Evolutionary conservation across 2,329 filamentous ascomycete genomes (phyloP).

Genomic region (Paramyrothecium sp.): DNA sequence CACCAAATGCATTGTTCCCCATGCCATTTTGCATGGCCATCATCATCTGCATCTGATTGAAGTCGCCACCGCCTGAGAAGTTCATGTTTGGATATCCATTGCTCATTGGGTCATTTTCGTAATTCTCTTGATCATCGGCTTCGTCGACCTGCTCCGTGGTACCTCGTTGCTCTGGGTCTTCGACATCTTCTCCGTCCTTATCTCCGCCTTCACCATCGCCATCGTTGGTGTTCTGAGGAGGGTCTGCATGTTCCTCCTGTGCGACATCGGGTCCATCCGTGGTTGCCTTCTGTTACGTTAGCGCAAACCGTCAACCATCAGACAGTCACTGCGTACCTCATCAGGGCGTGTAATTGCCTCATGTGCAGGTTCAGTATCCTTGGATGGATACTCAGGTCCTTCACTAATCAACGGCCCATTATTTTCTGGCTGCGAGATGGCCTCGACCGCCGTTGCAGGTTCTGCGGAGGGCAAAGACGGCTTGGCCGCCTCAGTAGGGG

Average conservation of each 20-base stretch:
- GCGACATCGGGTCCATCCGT: neutral
- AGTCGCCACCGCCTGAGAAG: conserved; percentile 60
- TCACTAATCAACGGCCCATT: neutral
- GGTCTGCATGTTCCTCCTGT: conserved; percentile 5
- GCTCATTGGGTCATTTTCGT: conserved; percentile 37
- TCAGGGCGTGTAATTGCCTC: conserved; percentile 11
- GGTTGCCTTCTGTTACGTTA: conserved; percentile 1
- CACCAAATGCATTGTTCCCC: conserved; percentile 52
- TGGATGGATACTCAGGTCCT: too few species aligned
- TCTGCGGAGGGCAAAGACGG: conserved; percentile 26
- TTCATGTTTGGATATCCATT: conserved; percentile 57
- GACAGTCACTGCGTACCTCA: neutral
- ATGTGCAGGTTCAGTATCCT: conserved; percentile 6
- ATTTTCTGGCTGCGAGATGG: conserved; percentile 12
- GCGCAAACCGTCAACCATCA: neutral
- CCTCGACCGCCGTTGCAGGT: conserved; percentile 10
- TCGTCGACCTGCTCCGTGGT: conserved; percentile 16
- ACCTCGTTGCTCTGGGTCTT: conserved; percentile 16
- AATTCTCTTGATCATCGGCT: conserved; percentile 28
- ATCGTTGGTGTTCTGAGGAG: conserved; percentile 8
- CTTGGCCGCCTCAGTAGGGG: conserved; percentile 39
- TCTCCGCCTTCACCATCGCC: conserved; percentile 9
- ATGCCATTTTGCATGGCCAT: conserved; percentile 73
- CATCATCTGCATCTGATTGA: conserved; percentile 80
- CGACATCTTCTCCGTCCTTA: conserved; percentile 13